These are phyloP conservation scores for Ceratocystis harringtonii DNA, from an alignment of 2,329 filamentous ascomycete genomes.

Conservation along the genomic window DNA sequence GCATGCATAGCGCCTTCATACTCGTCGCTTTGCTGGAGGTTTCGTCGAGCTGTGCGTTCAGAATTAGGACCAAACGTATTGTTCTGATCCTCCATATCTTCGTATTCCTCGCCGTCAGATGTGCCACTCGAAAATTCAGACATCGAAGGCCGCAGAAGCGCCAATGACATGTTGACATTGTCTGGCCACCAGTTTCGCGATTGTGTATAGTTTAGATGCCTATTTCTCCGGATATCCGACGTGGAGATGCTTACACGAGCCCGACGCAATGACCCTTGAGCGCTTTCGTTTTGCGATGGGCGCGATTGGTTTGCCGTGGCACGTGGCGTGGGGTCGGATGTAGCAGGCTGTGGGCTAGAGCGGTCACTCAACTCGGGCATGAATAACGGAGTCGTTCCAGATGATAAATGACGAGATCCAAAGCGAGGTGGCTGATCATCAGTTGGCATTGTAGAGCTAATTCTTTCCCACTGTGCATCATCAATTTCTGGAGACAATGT, in stretches of 20 bases:
- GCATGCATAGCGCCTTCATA: neutral
- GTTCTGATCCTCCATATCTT: neutral
- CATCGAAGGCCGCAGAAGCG: neutral
- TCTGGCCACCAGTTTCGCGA: neutral
- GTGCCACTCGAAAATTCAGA: neutral
- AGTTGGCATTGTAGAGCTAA: neutral
- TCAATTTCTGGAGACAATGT: constrained; percentile 3
- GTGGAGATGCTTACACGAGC: neutral
- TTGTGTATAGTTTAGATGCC: neutral
- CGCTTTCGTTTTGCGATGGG: neutral
- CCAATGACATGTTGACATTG: neutral
- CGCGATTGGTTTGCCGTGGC: neutral
- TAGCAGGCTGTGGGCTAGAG: neutral
- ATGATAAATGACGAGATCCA: too few species aligned
- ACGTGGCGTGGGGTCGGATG: neutral
- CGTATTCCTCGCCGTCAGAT: neutral
- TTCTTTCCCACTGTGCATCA: neutral
- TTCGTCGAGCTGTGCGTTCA: neutral
- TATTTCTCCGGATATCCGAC: neutral
- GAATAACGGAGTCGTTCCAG: neutral
- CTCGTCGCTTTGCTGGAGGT: neutral
- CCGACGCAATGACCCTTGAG: neutral
- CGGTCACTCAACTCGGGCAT: neutral
- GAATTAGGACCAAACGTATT: too few species aligned
- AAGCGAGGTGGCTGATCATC: neutral